Evolutionary conservation across 139 green algal genomes (phyloP), one percentile per base, ranked within the genome.

Genomic region (Ostreobium quekettii): DNA sequence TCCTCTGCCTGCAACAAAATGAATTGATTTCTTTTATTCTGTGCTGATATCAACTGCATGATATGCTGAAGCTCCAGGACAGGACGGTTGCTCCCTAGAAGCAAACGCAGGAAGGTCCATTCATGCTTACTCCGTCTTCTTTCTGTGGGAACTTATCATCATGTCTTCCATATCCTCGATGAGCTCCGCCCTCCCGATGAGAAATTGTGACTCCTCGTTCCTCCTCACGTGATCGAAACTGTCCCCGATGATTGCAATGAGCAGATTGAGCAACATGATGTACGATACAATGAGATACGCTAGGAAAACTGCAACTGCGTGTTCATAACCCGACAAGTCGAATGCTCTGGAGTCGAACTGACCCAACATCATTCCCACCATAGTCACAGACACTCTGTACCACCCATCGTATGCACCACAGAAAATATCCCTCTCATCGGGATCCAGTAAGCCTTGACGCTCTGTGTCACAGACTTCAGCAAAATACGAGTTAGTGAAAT

Each of bases 211-310:
- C 19, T 68, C 61, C 42, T 68, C 61, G 11, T 19, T 32, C 37
- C 8, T 57, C 36, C 36, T 53, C 22, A 68, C 53, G 22, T 38
- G 32, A 28, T 26, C 42, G 61, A 68, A 68, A 38, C 61, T 68
- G 36, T 68, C 61, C 24, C 61, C 36, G 37, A 68, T 68, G 36
- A 68, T 53, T 15, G 61, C 61, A 26, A 68, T 68, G 11, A 68
- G 15, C 35, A 68, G 38, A 36, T 68, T 68, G 11, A 68, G 36
- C 26, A 68, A 29, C 15, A 68, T 53, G 36, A 68, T 68, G 36
- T 36, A 24, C 4, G 53, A 57, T 36, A 68, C 53, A 6, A 68
- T 29, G 37, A 68, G 49, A 26, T 68, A 68, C 61, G 53, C 15
- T 38, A 68, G 6, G 42, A 68, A 68, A 19, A 68, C 3, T 57